Evolutionary conservation across 352 stramenopile genomes (phyloP), one percentile per base, ranked within the genome.

Genomic region (Pythium brachiatum): DNA sequence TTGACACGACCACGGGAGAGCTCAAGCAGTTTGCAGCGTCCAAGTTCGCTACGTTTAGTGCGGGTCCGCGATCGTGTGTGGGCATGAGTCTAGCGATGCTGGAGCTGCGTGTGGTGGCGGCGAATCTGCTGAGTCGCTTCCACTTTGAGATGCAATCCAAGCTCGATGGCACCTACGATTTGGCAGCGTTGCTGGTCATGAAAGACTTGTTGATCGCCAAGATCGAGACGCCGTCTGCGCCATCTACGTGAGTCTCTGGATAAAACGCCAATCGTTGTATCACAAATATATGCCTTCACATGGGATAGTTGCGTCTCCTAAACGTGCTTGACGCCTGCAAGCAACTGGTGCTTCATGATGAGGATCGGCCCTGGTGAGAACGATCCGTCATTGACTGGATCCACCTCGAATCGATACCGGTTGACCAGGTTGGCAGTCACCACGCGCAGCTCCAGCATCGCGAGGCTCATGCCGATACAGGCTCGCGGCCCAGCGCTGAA

Each of bases 41-140:
- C 56, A 66, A 65, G 51, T 86, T 83, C 38, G 57, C 68, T 7
- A 67, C 38, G 18, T 87, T 88, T 44, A 64, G 82, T n/a, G 62
- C 69, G 0, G 78, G 78, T n/a, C 70, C 68, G 1, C 74, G 78
- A 12, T 47, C 65, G 7, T 88, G 79, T 44, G 36, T 87, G 9
- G 79, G 79, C 8, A 72, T 73, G 70, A 64, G 43, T 38, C 62
- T 80, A 5, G 78, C 81, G 11, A 74, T 88, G 66, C 62, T 88
- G n/a, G 41, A 48, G 41, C 41, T 48, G 4, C 41, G 41, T 26
- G 41, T 48, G 41, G 41, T 48, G 5, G n/a, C n/a, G 7, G 41
- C 41, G 1, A 48, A 48, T 18, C 11, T 48, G 18, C 18, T 48
- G 7, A 48, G 41, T 15, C 41, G 41, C 20, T 48, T 48, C 41